A percentile compares a stretch with the other conserved stretches of the same genome.
Evolutionary conservation across 352 stramenopile genomes (phyloP).

Genomic region (Globisporangium perplexum): DNA sequence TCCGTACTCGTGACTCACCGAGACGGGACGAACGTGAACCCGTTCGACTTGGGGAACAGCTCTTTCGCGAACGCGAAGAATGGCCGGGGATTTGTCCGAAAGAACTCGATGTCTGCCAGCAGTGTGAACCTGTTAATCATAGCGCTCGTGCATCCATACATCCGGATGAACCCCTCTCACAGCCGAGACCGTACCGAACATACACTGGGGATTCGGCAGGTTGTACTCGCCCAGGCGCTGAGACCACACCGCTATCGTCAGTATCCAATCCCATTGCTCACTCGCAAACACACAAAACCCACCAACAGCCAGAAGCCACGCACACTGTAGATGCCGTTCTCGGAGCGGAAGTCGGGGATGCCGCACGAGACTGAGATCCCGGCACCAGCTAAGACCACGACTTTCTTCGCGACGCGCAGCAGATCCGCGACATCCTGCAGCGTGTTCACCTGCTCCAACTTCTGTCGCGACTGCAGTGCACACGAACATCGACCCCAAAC

Average conservation of each 20-base stretch:
- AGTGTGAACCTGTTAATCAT: not conserved
- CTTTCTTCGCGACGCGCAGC: constrained; percentile 75
- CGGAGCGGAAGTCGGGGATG: constrained; percentile 98
- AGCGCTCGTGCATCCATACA: not conserved
- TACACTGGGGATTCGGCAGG: constrained; percentile 80
- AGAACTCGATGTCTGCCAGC: constrained; percentile 95
- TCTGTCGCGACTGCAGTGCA: constrained; percentile 31
- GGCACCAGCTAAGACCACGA: constrained; percentile 91
- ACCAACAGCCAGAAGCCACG: constrained; percentile 14
- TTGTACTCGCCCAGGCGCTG: constrained; percentile 79
- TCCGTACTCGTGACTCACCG: constrained; percentile 8
- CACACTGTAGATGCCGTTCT: constrained; percentile 89
- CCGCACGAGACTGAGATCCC: constrained; percentile 96
- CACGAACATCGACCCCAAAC: too few species aligned
- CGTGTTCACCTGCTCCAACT: constrained; percentile 48
- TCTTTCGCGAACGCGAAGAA: constrained; percentile 97
- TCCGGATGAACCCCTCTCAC: too few species aligned
- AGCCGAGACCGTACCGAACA: constrained; percentile 52
- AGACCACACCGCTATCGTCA: not conserved
- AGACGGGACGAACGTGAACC: constrained; percentile 81
- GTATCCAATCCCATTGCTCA: too few species aligned
- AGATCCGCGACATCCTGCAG: constrained; percentile 73
- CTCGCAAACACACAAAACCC: too few species aligned
- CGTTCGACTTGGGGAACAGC: constrained; percentile 72
- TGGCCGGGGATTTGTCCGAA: constrained; percentile 91